These are phyloP conservation scores for Salisapilia sapeloensis DNA, from an alignment of 352 stramenopile species.

Conservation along the genomic window DNA sequence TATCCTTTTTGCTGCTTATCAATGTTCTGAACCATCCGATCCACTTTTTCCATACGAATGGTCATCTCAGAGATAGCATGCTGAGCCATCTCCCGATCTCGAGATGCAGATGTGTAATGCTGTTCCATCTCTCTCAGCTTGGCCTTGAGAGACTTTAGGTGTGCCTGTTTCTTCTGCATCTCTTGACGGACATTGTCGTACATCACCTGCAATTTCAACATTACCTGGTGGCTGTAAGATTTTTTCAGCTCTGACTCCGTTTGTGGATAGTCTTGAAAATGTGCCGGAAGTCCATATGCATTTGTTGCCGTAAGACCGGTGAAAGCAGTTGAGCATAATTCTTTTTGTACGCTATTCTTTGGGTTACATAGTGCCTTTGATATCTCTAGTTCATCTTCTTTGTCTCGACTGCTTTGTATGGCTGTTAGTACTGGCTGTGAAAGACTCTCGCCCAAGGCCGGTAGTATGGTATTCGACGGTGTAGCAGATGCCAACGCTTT, in stretches of 20 bases:
- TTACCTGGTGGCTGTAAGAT: constrained; percentile 61
- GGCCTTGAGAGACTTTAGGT: constrained; percentile 31
- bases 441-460: no score
- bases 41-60: constrained; percentile 41
- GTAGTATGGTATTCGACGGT: no score
- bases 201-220: constrained; percentile 59
- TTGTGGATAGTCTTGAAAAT: constrained; percentile 67
- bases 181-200: constrained; percentile 50
- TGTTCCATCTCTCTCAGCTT: constrained; percentile 45
- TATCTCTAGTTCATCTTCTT: no score
- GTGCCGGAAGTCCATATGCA: constrained; percentile 40
- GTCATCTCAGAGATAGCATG: constrained; percentile 61
- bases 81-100: constrained; percentile 64
- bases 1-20: constrained; percentile 59
- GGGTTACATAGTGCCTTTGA: no score
- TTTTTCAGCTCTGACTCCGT: constrained; percentile 59
- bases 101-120: constrained; percentile 46
- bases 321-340: constrained; percentile 9
- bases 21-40: constrained; percentile 36
- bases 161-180: constrained; percentile 35
- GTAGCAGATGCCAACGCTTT: constrained; percentile 17
- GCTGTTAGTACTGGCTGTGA: no score
- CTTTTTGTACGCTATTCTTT: no score
- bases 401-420: no score
- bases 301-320: constrained; percentile 2